Evolutionary conservation across 2,329 filamentous ascomycete species (phyloP).

Genomic region (Beauveria pseudobassiana): DNA sequence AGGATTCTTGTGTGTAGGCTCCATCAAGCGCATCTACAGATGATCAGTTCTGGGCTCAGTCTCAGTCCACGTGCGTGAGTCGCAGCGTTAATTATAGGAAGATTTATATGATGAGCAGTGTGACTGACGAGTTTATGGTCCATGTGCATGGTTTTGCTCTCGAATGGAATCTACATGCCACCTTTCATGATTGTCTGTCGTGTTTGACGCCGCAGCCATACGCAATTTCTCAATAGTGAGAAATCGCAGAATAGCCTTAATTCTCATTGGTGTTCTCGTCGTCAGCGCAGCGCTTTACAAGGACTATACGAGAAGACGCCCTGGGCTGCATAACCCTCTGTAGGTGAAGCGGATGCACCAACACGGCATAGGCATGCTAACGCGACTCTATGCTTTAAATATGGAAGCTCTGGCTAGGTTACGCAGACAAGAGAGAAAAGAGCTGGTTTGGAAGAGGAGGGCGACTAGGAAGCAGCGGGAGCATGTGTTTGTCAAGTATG

Average conservation of each 20-base stretch:
- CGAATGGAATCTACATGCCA: not conserved
- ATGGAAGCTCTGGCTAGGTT: constrained; percentile 70
- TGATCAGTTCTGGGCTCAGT: too few relatives aligned
- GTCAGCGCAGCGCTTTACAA: not conserved
- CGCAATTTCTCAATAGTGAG: not conserved
- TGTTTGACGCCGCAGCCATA: not conserved
- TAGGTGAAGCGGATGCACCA: constrained; percentile 17
- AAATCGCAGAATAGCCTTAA: not conserved
- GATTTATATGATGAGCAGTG: too few relatives aligned
- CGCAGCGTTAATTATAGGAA: too few relatives aligned
- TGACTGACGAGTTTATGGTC: too few relatives aligned
- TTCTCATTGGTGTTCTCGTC: not conserved
- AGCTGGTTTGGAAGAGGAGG: constrained; percentile 35
- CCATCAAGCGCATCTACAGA: too few relatives aligned
- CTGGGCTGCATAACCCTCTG: constrained; percentile 33
- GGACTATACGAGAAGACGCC: constrained; percentile 24
- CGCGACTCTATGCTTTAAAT: constrained; percentile 32
- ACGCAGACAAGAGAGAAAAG: constrained; percentile 45
- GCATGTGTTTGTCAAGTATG: constrained; percentile 74
- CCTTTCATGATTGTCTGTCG: not conserved
- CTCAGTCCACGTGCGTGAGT: too few relatives aligned
- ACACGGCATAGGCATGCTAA: not conserved
- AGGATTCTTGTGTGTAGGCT: too few relatives aligned
- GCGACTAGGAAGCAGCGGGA: constrained; percentile 35
- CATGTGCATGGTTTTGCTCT: too few relatives aligned